Percentiles rank a stretch among this genome's conserved stretches.
Evolutionary conservation across 108 stramenopile species (phyloP).

Genomic region (Nitzschia sp.): DNA sequence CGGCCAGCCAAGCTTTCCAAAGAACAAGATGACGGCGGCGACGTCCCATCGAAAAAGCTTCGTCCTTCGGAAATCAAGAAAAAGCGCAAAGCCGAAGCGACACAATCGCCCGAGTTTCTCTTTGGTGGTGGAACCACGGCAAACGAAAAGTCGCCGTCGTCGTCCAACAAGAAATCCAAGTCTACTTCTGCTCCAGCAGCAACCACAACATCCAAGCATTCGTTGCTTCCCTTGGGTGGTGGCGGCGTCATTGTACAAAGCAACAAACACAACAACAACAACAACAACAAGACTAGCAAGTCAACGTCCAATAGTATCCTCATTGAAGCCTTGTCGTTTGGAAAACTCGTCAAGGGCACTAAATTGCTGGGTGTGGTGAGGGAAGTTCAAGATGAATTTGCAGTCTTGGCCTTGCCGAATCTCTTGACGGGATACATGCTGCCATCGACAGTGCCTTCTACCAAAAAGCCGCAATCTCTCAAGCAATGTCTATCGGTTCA

Average conservation of each 20-base stretch:
- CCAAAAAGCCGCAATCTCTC: conserved; percentile 22
- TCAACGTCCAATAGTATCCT: conserved; percentile 24
- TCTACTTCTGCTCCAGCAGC: not conserved
- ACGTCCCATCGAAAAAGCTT: not conserved
- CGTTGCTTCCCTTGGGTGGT: conserved; percentile 74
- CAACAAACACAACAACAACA: conserved; percentile 4
- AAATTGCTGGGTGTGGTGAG: conserved; percentile 66
- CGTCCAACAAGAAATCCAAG: conserved; percentile 13
- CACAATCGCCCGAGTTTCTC: conserved; percentile 8
- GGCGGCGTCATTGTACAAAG: conserved; percentile 66
- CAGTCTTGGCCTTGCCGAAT: conserved; percentile 68
- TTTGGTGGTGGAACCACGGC: not conserved
- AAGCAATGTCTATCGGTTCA: conserved; percentile 43
- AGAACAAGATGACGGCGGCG: not conserved
- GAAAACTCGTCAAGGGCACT: conserved; percentile 64
- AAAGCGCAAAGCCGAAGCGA: not conserved
- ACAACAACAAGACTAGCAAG: conserved; percentile 8
- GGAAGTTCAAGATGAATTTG: conserved; percentile 72
- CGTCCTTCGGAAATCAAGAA: not conserved
- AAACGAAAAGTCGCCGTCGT: not conserved
- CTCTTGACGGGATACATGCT: conserved; percentile 80
- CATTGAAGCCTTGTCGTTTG: conserved; percentile 76
- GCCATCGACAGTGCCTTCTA: conserved; percentile 15
- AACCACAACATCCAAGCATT: conserved; percentile 12
- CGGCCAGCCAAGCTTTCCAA: not conserved